Evolutionary conservation across 139 green algal species (phyloP).

Genomic region (Asterochloris sp.): DNA sequence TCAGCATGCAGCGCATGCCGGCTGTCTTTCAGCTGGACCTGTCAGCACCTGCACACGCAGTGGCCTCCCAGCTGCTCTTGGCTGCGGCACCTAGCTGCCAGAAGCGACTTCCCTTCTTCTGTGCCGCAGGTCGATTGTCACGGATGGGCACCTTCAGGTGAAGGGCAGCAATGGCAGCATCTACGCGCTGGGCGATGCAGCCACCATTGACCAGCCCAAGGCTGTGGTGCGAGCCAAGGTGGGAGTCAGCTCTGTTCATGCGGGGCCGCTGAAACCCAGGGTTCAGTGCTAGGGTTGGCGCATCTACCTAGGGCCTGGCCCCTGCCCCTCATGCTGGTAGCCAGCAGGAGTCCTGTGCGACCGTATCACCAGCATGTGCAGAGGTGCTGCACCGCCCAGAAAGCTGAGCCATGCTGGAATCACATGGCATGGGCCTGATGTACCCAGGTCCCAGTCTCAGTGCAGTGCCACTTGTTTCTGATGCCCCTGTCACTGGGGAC

Average conservation of each 20-base stretch:
- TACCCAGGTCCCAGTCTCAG: too few species aligned
- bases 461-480: too few species aligned
- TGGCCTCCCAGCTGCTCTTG: not conserved
- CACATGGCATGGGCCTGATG: not conserved
- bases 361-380: not conserved
- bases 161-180: constrained; percentile 78
- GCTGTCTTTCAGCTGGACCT: not conserved
- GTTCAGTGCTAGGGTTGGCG: not conserved
- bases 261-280: not conserved
- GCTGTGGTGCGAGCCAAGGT: constrained; percentile 3
- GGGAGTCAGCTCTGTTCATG: not conserved
- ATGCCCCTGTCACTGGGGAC: too few species aligned
- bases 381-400: not conserved
- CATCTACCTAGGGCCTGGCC: too few species aligned
- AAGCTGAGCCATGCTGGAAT: not conserved
- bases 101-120: not conserved
- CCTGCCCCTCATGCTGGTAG: not conserved
- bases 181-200: constrained; percentile 81
- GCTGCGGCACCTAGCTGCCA: not conserved
- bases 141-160: constrained; percentile 76
- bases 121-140: constrained; percentile 41
- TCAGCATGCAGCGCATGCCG: too few species aligned
- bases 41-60: not conserved
- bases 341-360: too few species aligned
- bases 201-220: constrained; percentile 73